Conservation (phyloP, 441 rosid genomes). For the Arabidopsis lyrata region DNA sequence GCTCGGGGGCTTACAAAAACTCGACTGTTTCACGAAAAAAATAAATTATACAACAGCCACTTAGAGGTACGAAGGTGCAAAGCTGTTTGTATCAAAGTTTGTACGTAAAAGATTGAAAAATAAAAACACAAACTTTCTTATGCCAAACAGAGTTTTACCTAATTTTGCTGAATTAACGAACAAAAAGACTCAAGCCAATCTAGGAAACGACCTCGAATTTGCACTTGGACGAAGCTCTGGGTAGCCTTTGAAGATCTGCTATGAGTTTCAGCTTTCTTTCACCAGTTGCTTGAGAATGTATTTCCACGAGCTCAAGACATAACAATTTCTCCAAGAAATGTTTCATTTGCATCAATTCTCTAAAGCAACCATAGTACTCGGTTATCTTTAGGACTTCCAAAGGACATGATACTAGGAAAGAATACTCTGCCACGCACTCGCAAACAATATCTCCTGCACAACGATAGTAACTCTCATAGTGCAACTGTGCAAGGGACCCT, state of each 20-base stretch:
- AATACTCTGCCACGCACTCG: background rate
- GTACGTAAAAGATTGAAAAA: too few relatives aligned
- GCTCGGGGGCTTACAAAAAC: background rate
- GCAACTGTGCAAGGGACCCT: conserved; percentile 18
- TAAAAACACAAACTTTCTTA: background rate
- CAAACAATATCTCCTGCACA: background rate
- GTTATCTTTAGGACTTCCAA: conserved; percentile 19
- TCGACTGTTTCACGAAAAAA: background rate
- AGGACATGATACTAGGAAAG: background rate
- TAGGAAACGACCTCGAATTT: background rate
- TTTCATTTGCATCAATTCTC: background rate
- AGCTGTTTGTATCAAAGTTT: background rate
- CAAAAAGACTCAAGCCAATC: background rate
- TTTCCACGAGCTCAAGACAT: background rate
- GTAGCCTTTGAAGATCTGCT: background rate
- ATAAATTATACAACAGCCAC: too few relatives aligned
- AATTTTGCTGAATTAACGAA: background rate
- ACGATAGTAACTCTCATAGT: background rate
- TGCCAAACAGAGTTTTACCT: background rate
- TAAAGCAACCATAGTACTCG: background rate
- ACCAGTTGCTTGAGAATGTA: background rate
- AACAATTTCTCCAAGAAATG: conserved; percentile 17
- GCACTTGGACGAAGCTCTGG: conserved; percentile 24
- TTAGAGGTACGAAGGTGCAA: background rate
- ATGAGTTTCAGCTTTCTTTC: background rate